Evolutionary conservation across 1,139 yeast species (phyloP), one percentile per base, ranked within the genome.

Genomic region (Suhomyces maxii): DNA sequence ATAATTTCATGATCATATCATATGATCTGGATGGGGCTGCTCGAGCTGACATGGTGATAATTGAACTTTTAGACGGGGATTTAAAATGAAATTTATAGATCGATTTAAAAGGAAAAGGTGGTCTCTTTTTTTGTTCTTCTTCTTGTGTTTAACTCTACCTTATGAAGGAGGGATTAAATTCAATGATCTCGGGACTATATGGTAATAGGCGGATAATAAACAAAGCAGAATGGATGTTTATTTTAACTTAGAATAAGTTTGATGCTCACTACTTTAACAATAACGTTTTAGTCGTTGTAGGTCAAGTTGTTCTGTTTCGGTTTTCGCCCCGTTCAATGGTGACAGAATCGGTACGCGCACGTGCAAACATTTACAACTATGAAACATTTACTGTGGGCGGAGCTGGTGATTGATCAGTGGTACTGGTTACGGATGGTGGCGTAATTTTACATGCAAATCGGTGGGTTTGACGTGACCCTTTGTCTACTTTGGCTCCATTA

Each of bases 1-100:
- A 79, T 56, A 93, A 82, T 74, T 93, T 93, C 85, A 93, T 86
- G 61, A 95, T 88, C 77, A 91, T 85, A 67, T 93, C 98, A 68
- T 90, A 93, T 53, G 93, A 85, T 73, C 95, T 82, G 23, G 89
- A 80, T 40, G 84, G 82, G 54, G 83, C 76, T 43, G 59, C 56
- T 73, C 83, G 79, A 46, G 79, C 80, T 53, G 83, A 73, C 82
- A 78, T 78, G 45, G 34, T 39, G 41, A 36, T 23, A 9, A 28
- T 28, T 18, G 23, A 3, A 18, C 23, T 2, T 28, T 28, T 28
- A 28, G 31, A 28, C 31, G 31, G 31, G 31, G 31, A 28, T 4
- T 28, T 28, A 11, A 28, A 11, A 9, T 28, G 11, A 28, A 28
- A 9, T 5, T 5, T 9, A 28, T 18, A 6, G 23, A 18, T 18